Evolutionary conservation across 2,329 filamentous ascomycete species (phyloP).

Genomic region (Graphiopsis chlorocephala): DNA sequence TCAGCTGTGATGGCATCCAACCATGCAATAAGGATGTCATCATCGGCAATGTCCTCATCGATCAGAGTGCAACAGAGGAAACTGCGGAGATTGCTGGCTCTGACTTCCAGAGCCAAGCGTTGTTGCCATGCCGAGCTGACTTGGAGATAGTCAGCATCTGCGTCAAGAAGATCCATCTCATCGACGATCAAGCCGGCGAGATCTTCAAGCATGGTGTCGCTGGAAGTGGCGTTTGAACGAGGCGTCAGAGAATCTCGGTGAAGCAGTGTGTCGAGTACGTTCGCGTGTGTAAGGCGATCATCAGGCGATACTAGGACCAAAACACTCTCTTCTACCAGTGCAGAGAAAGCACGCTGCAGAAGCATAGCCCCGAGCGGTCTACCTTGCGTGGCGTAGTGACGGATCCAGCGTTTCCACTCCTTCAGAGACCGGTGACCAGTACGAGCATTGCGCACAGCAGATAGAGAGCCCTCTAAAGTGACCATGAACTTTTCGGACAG

Average conservation of each 20-base stretch:
- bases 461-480: constrained; percentile 83
- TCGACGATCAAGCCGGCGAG: constrained; percentile 73
- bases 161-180: constrained; percentile 82
- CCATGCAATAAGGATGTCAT: constrained; percentile 77
- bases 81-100: constrained; percentile 74
- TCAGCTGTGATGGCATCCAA: constrained; percentile 80
- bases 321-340: constrained; percentile 58
- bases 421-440: constrained; percentile 63
- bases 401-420: constrained; percentile 85
- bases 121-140: constrained; percentile 86
- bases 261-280: constrained; percentile 32
- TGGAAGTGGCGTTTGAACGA: constrained; percentile 33
- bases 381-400: constrained; percentile 75
- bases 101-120: constrained; percentile 78
- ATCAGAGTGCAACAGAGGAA: constrained; percentile 83
- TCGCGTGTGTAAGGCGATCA: constrained; percentile 20
- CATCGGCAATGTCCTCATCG: constrained; percentile 76
- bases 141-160: constrained; percentile 83
- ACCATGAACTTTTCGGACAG: constrained; percentile 83
- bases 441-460: constrained; percentile 79
- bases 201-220: constrained; percentile 52
- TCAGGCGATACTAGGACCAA: constrained; percentile 25
- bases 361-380: constrained; percentile 88
- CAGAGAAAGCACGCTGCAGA: constrained; percentile 83
- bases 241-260: constrained; percentile 29